Evolutionary conservation across 1,284 basidiomycete genomes (phyloP), one percentile per base, ranked within the genome.

Genomic region (Moniliophthora roreri): DNA sequence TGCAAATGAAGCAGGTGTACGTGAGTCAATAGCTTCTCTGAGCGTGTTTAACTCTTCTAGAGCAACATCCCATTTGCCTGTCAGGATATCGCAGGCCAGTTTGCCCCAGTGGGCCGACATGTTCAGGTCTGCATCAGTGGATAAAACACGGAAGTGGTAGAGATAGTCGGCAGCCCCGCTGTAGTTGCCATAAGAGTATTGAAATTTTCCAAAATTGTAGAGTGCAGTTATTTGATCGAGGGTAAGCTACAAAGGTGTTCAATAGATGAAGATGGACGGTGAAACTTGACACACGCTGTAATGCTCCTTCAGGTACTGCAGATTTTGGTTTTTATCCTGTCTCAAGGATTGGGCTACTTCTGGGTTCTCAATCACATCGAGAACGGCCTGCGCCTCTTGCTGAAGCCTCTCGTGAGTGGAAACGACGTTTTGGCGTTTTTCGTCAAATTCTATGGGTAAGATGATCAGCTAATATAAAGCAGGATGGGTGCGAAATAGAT

Each of bases 61-160:
- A 0, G 96, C 95, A 23, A 87, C 83, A 60, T 97, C 94, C 93
- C 94, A 98, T 63, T 91, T 89, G 52, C 96, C 97, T 4, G 89
- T 89, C 48, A 99, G 85, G 65, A 97, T 97, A 70, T 98, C 94
- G 45, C 91, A 94, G 28, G 95, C 93, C 58, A 99, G 89, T 74
- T 98, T 98, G 37, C 96, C 96, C 97, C 96, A 99, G 73, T 95
- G 91, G 4, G 95, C 92, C 9, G 96, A 98, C 48, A 93, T 87
- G 72, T 91, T 94, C 64, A 96, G 87, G 54, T 95, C 90, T 57
- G 81, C 79, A 69, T 97, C 93, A 56, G 95, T 95, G 45, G 95
- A 97, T 57, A 99, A 88, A 45, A 98, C 89, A 57, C 95, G 92
- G 82, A 98, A 99, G 70, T 99, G 96, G 80, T 99, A 95, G 56